Percentiles rank a stretch among this genome's conserved stretches.
These are phyloP conservation scores for Penicillium expansum DNA, from an alignment of 2,329 filamentous ascomycete genomes.

Conservation along the genomic window DNA sequence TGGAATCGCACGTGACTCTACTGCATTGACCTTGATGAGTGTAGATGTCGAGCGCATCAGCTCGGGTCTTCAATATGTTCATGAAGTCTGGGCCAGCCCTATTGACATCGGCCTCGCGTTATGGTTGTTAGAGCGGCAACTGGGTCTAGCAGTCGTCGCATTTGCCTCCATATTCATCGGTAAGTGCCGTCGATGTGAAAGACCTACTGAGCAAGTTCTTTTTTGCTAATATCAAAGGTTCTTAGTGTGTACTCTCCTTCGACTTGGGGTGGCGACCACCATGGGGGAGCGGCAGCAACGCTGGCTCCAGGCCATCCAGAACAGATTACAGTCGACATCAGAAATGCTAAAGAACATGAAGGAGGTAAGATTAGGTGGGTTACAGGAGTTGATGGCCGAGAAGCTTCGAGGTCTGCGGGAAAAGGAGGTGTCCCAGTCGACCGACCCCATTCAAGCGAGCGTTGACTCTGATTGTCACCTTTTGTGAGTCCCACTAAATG, in stretches of 20 bases:
- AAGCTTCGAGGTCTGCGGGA: not conserved
- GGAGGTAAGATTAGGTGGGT: not conserved
- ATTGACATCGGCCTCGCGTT: conserved; percentile 18
- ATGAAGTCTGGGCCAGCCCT: conserved; percentile 26
- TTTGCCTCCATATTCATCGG: conserved; percentile 1
- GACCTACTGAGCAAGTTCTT: no score
- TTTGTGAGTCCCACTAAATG: not conserved
- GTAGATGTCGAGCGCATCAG: conserved; percentile 33
- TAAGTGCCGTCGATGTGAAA: no score
- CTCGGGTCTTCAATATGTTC: conserved; percentile 22
- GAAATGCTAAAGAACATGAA: not conserved
- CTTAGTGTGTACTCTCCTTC: no score
- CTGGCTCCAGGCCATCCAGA: not conserved
- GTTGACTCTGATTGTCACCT: not conserved
- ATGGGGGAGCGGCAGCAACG: not conserved
- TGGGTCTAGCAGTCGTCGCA: conserved; percentile 24
- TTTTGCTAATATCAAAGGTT: no score
- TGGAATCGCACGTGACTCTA: conserved; percentile 12
- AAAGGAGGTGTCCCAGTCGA: not conserved
- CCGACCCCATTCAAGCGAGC: not conserved
- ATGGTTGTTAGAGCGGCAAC: conserved; percentile 20
- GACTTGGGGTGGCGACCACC: no score
- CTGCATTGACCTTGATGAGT: conserved; percentile 35
- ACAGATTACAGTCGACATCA: not conserved
- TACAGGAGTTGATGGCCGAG: not conserved